A percentile compares a stretch with the other conserved stretches of the same genome.
These are phyloP conservation scores for Picea abies DNA, from an alignment of 83 land plant species.

Conservation along the genomic window DNA sequence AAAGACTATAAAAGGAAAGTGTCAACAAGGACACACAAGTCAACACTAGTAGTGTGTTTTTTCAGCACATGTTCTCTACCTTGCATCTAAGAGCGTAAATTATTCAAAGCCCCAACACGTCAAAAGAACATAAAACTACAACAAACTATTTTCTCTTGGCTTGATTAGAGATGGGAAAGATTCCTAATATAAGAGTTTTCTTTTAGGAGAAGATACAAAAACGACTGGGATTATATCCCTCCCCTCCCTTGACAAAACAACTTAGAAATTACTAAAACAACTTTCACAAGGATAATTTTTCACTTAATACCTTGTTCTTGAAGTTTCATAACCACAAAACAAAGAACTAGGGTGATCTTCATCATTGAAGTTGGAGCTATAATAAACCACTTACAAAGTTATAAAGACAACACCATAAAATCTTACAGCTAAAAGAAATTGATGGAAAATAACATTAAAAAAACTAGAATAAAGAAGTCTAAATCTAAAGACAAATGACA, in stretches of 20 bases:
- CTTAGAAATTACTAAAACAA: neutral
- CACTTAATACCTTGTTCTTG: neutral
- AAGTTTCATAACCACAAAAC: neutral
- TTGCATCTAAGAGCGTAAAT: neutral
- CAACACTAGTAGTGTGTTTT: neutral
- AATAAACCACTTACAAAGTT: neutral
- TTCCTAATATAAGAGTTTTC: neutral
- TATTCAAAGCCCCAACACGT: neutral
- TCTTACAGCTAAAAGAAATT: too few species aligned
- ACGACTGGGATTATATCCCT: neutral
- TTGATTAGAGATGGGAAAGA: neutral
- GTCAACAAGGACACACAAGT: neutral
- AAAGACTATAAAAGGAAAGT: neutral
- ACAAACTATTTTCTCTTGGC: neutral
- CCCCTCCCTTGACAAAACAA: neutral
- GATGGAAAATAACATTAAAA: too few species aligned
- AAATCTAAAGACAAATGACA: too few species aligned
- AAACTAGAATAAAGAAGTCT: too few species aligned
- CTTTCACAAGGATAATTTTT: neutral
- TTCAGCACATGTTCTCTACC: too few species aligned
- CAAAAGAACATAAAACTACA: neutral
- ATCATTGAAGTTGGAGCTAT: neutral
- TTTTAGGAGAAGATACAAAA: neutral
- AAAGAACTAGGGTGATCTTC: neutral
- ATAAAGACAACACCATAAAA: neutral